Evolutionary conservation across 495 filamentous ascomycete genomes (phyloP), one percentile per base, ranked within the genome.

Genomic region (Aspergillus homomorphus): DNA sequence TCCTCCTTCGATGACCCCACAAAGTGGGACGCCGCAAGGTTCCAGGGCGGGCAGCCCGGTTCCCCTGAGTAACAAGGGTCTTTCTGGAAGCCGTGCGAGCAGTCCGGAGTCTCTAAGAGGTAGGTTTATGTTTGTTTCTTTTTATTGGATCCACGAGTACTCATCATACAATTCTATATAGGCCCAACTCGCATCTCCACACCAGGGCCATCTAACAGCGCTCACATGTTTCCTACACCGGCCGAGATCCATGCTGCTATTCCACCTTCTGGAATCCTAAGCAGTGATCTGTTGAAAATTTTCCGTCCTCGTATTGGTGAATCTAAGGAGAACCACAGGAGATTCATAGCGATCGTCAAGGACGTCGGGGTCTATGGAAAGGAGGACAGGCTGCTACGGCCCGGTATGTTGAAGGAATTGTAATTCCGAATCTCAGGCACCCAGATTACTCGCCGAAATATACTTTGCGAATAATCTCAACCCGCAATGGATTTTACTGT

Each of bases 221-320:
- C 54, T 23, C 68, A 68, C 51, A 62, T 68, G 2, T 83, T 82
- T 58, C 82, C 87, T 21, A 84, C 83, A 10, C 73, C 82, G 5
- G 82, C 81, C n/a, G 91, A 95, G 67, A 87, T 94, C 54, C 75
- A 87, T 62, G 80, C 82, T 4, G 82, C 82, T 1, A 80, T 92
- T 45, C 88, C 88, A 1, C 72, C 78, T 7, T 76, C 78, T n/a
- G 90, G 90, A 28, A 87, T 92, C 49, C 72, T 77, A 1, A 85
- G 91, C 51, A 76, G 72, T 23, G 77, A 80, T 2, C 71, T 94
- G 16, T 70, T 91, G 22, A 80, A 73, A 18, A 72, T 76, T 15
- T 94, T 93, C 71, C 77, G 81, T 14, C 69, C 73, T 42, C 81
- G 86, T 14, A 74, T 89, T 44, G 82, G 82, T 4, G 76, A 74